A percentile compares a stretch with the other conserved stretches of the same genome.
These are phyloP conservation scores for Carex parvula DNA, from an alignment of 176 grass and related monocot genomes.

Conservation along the genomic window DNA sequence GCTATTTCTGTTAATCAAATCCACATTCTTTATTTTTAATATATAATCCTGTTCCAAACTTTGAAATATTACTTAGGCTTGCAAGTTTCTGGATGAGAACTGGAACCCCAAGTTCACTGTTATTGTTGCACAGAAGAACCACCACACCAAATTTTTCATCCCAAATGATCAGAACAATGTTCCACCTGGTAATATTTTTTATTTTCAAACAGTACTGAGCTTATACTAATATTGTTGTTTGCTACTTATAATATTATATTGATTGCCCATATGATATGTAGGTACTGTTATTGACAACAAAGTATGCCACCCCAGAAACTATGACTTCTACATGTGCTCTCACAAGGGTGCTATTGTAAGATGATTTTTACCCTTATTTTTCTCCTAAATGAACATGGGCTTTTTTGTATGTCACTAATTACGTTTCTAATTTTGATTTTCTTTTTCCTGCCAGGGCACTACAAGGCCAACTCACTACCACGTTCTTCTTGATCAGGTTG, in stretches of 20 bases:
- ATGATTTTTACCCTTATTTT: not conserved
- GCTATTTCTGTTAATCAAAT: not conserved
- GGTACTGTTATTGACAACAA: slow-evolving; percentile 81
- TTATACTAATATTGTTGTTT: not conserved
- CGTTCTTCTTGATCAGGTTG: slow-evolving; percentile 83
- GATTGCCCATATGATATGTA: slow-evolving; percentile 15
- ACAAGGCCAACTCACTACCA: slow-evolving; percentile 88
- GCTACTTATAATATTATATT: not conserved
- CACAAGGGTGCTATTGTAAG: slow-evolving; percentile 94
- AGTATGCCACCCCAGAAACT: slow-evolving; percentile 84
- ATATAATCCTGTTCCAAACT: slow-evolving; percentile 10
- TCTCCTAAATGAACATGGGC: not conserved
- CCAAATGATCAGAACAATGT: slow-evolving; percentile 61
- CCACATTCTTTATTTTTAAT: slow-evolving; percentile 14
- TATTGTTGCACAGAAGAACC: slow-evolving; percentile 92
- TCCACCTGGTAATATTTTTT: slow-evolving; percentile 52
- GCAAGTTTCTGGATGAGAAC: slow-evolving; percentile 67
- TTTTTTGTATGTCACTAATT: not conserved
- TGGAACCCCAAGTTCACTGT: slow-evolving; percentile 77
- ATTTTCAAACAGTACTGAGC: not conserved
- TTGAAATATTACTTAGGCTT: slow-evolving; percentile 46
- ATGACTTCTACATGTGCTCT: slow-evolving; percentile 92
- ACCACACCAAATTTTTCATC: slow-evolving; percentile 83
- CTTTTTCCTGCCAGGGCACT: slow-evolving; percentile 54
- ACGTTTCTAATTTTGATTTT: not conserved